Evolutionary conservation across 441 rosid species (phyloP), one percentile per base, ranked within the genome.

Genomic region (Melastoma candidum): DNA sequence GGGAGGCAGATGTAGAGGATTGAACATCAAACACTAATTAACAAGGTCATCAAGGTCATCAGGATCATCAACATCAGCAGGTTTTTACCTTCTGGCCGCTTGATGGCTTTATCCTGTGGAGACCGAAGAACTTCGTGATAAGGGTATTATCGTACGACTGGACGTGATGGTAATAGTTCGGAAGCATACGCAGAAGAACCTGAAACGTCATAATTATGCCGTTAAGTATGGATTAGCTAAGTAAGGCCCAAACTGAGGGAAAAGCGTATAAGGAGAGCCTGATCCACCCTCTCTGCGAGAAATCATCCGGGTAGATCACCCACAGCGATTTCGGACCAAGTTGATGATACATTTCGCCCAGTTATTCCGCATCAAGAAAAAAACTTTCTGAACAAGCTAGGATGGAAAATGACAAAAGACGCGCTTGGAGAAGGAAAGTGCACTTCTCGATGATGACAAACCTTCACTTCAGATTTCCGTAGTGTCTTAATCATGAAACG

Each of bases 381-480:
- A 49, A 11, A 24, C 12, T 14, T 49, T 39, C 12, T 39, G 6
- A 1, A 4, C 12, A 1, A 26, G 39, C 2, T 10, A 4, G n/a
- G 25, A 49, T 26, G 39, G 27, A 11, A 26, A 25, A 0, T 49
- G 53, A 17, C 22, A 17, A 17, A 4, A 49, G 5, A 49, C 27
- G 11, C 0, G 4, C 36, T 24, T 11, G 53, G 3, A 49, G 27
- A 11, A 4, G 14, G 13, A 25, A 24, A 49, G 1, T 11, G 53
- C 36, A 26, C 25, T 24, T 39, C 4, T 39, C 13, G 26, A 11
- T 48, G 32, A 49, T 44, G 2, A 44, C 12, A 2, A 6, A 79
- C 88, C 81, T 76, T 76, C 46, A 70, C 56, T 55, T 77, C 82
- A 26, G 83, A 72, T 74, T 77, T 81, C 50, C 63, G 59, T 60